Conservation (phyloP, 441 rosid genomes). For the Viola pubescens region DNA sequence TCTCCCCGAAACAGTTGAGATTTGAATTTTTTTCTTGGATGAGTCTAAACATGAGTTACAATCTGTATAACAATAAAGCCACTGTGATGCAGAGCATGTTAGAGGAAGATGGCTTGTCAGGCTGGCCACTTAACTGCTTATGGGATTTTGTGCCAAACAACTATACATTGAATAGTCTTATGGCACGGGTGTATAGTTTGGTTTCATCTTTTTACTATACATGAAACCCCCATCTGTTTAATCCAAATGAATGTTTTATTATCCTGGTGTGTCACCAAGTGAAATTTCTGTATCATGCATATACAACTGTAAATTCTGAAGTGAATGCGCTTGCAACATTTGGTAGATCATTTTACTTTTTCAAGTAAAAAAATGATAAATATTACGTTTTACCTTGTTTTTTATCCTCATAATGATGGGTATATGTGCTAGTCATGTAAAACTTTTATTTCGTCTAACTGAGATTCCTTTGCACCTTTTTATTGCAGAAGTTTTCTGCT, state of each 20-base stretch:
- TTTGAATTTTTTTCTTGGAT: neutral
- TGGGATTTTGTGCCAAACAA: too few relatives aligned
- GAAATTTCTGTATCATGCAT: neutral
- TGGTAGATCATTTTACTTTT: neutral
- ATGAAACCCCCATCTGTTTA: neutral
- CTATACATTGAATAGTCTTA: too few relatives aligned
- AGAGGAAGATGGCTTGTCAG: too few relatives aligned
- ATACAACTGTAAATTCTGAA: neutral
- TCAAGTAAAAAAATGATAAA: neutral
- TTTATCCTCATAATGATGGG: neutral
- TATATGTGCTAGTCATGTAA: neutral
- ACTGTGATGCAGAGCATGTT: too few relatives aligned
- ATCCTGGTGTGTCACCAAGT: neutral
- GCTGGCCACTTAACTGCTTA: too few relatives aligned
- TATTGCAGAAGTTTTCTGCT: conserved; percentile 87
- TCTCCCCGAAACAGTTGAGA: conserved; percentile 11
- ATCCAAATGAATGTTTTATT: neutral
- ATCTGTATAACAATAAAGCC: too few relatives aligned
- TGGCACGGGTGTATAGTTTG: too few relatives aligned
- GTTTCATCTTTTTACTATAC: too few relatives aligned
- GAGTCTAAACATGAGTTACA: too few relatives aligned
- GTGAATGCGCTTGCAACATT: neutral
- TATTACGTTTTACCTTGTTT: neutral
- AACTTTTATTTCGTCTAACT: conserved; percentile 15
- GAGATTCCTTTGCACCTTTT: conserved; percentile 15